Conservation (phyloP, 352 stramenopile genomes). For the Pythium apleroticum region DNA sequence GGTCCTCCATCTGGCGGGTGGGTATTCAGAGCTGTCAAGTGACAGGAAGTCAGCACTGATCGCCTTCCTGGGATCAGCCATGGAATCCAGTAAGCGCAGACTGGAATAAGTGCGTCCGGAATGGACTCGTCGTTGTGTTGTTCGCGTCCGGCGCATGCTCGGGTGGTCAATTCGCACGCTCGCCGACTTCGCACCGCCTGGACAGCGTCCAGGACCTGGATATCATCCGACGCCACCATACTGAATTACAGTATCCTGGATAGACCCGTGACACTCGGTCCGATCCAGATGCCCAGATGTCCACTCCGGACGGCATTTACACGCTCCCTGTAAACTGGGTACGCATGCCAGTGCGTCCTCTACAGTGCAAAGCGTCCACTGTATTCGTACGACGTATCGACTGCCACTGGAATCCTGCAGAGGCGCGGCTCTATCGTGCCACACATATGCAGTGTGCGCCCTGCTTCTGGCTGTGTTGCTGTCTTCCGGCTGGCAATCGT, state of each 20-base stretch:
- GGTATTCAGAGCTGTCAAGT: slow-evolving; percentile 12
- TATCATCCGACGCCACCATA: neutral
- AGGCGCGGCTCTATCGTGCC: neutral
- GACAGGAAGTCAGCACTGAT: slow-evolving; percentile 16
- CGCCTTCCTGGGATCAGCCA: neutral
- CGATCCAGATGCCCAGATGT: slow-evolving; percentile 14
- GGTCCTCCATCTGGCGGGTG: slow-evolving; percentile 1
- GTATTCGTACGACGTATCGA: neutral
- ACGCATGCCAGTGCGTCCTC: neutral
- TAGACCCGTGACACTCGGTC: neutral
- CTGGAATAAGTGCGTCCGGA: neutral
- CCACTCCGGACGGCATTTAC: slow-evolving; percentile 6
- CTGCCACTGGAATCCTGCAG: slow-evolving; percentile 1
- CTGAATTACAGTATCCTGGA: neutral
- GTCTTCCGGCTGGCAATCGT: neutral
- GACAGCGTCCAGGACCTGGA: slow-evolving; percentile 5
- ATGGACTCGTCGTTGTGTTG: neutral
- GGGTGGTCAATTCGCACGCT: slow-evolving; percentile 1
- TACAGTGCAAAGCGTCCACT: slow-evolving; percentile 7
- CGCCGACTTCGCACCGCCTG: neutral
- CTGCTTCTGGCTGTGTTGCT: neutral
- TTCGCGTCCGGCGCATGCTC: neutral
- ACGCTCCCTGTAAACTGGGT: neutral
- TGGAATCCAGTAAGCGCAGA: neutral
- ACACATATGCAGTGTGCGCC: neutral